Base-by-base conservation (phyloP, 805 yeast genomes). In the Kodamaea jinghongensis region DNA sequence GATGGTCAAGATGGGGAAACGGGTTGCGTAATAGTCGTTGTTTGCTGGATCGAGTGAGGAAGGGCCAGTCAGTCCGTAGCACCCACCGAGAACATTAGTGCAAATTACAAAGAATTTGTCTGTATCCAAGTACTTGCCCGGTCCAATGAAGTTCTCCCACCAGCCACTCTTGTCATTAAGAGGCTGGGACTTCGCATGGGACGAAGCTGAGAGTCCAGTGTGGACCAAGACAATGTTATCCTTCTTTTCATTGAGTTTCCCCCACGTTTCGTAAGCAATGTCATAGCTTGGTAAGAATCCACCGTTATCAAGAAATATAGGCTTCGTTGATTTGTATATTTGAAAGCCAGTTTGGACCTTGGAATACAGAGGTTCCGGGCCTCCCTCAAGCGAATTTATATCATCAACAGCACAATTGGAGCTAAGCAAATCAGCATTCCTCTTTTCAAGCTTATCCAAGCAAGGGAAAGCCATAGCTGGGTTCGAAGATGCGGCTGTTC, bases 121-220 rank as follows among this genome's bases (percentile, higher is more conserved):
- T 1, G 97, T 89, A 55, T 90, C 97, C 38, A 90, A 58, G 46
- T 84, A 79, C 46, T 71, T 71, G 1, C 82, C 89, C 1, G 96
- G 86, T 0, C 97, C 97, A 38, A 90, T 87, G 61, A 89, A 89
- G 42, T 79, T 75, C 56, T 90, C 96, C 97, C 97, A 90, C 97
- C 97, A 90, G 11, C 97, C 97, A 4, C 80, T 78, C 45, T 76
- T 75, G 4, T 76, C 58, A 58, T 89, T 89, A 22, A 74, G 67
- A 0, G 70, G 65, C 44, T 86, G 93, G 2, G 96, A 86, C 52
- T 78, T 84, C 7, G 96, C 97, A 65, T 90, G 97, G 2, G 96
- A 86, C 0, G 96, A 86, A 0, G 96, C 96, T 0, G 96, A 86
- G 13, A 90, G 71, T 0, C 97, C 97, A 0, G 97, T 90, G 54